These are phyloP conservation scores for Protoeuglena noctilucae DNA, from an alignment of 139 green algal genomes.

Conservation along the genomic window DNA sequence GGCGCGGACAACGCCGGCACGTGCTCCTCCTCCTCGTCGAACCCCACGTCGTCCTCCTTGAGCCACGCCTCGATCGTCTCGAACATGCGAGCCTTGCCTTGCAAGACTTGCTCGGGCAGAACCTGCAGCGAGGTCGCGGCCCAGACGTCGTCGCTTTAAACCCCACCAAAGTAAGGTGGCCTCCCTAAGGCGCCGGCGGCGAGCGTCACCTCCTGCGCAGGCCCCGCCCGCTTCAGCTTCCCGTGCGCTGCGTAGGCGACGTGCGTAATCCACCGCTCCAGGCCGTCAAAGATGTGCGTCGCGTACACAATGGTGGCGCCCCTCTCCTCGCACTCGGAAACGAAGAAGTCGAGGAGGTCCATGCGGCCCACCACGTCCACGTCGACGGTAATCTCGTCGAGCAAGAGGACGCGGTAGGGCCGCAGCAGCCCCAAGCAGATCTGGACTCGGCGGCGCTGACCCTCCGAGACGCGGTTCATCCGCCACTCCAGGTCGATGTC, in stretches of 20 bases:
- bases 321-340: conserved; percentile 50
- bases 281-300: conserved; percentile 97
- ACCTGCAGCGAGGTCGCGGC: too few species aligned
- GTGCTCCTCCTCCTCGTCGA: too few species aligned
- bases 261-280: conserved; percentile 73
- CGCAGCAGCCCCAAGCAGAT: conserved; percentile 89
- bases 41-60: too few species aligned
- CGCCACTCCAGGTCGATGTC: conserved; percentile 90
- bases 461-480: conserved; percentile 85
- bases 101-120: too few species aligned
- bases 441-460: conserved; percentile 86
- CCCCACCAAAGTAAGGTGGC: too few species aligned
- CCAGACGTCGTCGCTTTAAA: too few species aligned
- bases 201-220: too few species aligned
- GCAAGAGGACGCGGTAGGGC: conserved; percentile 82
- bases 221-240: too few species aligned
- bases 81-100: too few species aligned
- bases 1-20: too few species aligned
- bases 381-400: conserved; percentile 98
- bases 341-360: conserved; percentile 85
- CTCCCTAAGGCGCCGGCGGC: too few species aligned
- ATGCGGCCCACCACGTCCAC: conserved; percentile 87
- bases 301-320: conserved; percentile 81
- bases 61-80: too few species aligned
- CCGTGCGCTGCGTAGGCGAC: conserved; percentile 62